Conservation (phyloP, 2,329 filamentous ascomycete genomes). For the Akanthomyces lecanii region DNA sequence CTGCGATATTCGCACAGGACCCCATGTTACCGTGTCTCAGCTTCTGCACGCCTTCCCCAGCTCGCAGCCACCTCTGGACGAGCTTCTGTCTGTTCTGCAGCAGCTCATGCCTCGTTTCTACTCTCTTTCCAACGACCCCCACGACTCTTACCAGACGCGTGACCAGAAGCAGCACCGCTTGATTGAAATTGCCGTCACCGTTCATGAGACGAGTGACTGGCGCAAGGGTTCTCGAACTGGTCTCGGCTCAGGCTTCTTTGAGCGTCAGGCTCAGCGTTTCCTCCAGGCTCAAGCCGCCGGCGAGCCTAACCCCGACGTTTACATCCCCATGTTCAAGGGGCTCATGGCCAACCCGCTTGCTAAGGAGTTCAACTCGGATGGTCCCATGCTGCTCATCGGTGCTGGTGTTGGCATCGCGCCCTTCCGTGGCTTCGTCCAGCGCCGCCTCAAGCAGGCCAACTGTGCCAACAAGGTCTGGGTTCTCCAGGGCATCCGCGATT, state of each 20-base stretch:
- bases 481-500: conserved; percentile 89
- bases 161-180: conserved; percentile 71
- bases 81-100: conserved; percentile 73
- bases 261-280: conserved; percentile 72
- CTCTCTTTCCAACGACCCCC: conserved; percentile 93
- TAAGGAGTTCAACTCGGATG: conserved; percentile 85
- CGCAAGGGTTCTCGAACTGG: conserved; percentile 68
- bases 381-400: conserved; percentile 95
- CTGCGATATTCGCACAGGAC: conserved; percentile 88
- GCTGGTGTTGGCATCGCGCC: conserved; percentile 95
- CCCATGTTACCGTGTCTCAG: conserved; percentile 79
- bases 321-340: conserved; percentile 95
- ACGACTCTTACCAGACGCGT: conserved; percentile 65
- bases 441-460: conserved; percentile 87
- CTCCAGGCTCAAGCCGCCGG: conserved; percentile 63
- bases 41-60: conserved; percentile 90
- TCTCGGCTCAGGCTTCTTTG: conserved; percentile 88
- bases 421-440: conserved; percentile 96
- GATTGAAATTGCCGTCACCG: conserved; percentile 93
- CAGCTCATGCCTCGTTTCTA: conserved; percentile 98
- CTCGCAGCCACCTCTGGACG: conserved; percentile 78
- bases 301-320: conserved; percentile 55
- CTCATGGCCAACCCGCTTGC: conserved; percentile 96
- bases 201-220: conserved; percentile 85
- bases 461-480: conserved; percentile 99